Conservation (phyloP, 805 yeast genomes). For the Wickerhamomyces mucosus region DNA sequence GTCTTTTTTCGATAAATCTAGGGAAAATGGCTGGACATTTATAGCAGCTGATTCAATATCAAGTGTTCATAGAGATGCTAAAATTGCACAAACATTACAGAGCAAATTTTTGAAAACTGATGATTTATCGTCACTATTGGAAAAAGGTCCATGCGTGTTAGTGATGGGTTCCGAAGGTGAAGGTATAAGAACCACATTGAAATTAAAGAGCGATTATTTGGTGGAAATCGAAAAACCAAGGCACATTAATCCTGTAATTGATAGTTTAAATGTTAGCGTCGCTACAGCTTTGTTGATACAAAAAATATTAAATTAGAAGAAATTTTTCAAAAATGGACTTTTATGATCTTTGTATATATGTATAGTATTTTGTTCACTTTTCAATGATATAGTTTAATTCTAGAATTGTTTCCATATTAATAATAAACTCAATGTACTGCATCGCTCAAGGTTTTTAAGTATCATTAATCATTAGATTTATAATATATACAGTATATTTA, state of each 20-base stretch:
- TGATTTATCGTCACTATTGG: slow-evolving; percentile 35
- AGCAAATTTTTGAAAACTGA: slow-evolving; percentile 28
- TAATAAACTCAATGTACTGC: too few relatives aligned
- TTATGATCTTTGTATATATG: too few relatives aligned
- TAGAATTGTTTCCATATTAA: too few relatives aligned
- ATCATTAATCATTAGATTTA: too few relatives aligned
- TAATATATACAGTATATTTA: too few relatives aligned
- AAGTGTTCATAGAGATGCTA: slow-evolving; percentile 21
- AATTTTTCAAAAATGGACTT: too few relatives aligned
- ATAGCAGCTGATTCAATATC: slow-evolving; percentile 44
- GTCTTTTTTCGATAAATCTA: slow-evolving; percentile 47
- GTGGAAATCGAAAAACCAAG: slow-evolving; percentile 27
- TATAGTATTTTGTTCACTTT: too few relatives aligned
- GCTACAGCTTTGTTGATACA: slow-evolving; percentile 66
- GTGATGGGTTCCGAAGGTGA: slow-evolving; percentile 82
- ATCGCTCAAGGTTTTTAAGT: too few relatives aligned
- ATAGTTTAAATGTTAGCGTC: slow-evolving; percentile 83
- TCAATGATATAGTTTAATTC: too few relatives aligned
- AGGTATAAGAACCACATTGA: slow-evolving; percentile 65
- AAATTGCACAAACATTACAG: slow-evolving; percentile 19
- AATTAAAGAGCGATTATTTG: slow-evolving; percentile 43
- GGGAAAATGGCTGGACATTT: slow-evolving; percentile 56
- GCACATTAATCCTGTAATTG: slow-evolving; percentile 35
- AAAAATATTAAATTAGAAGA: slow-evolving; percentile 8
- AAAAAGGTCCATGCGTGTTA: slow-evolving; percentile 50